phyloP scores from a whole-genome alignment of 768 basidiomycete genomes.

The Asterophora parasitica region DNA sequence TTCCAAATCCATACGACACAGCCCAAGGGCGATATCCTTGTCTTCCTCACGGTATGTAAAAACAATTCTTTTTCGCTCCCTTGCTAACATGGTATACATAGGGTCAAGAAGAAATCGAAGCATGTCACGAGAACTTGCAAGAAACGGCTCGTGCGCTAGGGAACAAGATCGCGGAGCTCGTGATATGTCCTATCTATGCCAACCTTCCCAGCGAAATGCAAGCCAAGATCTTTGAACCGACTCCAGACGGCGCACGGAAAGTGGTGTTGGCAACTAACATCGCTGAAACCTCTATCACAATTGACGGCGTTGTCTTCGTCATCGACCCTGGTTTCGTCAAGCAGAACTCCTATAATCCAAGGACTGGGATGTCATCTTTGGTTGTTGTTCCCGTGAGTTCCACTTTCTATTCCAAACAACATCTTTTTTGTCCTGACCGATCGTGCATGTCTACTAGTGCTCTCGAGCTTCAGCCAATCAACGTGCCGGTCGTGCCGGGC shows the following conservation, averaged over 20 bases:
- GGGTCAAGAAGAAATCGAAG: constrained; percentile 99
- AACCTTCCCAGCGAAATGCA: constrained; percentile 99
- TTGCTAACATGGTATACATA: constrained; percentile 20
- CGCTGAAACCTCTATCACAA: constrained; percentile 99
- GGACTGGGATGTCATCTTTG: constrained; percentile 97
- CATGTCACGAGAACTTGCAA: constrained; percentile 91
- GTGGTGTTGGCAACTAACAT: constrained; percentile 99
- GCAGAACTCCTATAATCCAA: constrained; percentile 97
- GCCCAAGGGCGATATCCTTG: constrained; percentile 94
- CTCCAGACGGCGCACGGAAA: constrained; percentile 93
- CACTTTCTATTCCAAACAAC: not conserved
- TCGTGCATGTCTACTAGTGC: constrained; percentile 51
- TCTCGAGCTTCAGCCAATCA: constrained; percentile 98
- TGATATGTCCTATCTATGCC: constrained; percentile 97
- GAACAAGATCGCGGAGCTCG: constrained; percentile 91
- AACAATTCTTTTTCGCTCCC: not conserved
- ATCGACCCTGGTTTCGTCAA: constrained; percentile 99
- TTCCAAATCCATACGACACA: constrained; percentile 99
- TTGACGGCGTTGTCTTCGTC: constrained; percentile 98
- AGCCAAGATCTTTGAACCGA: constrained; percentile 98
- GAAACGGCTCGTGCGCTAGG: constrained; percentile 94
- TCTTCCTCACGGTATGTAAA: constrained; percentile 82
- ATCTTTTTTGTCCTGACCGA: not conserved
- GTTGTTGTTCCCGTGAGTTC: constrained; percentile 88
- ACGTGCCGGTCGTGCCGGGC: constrained; percentile 93